These are phyloP conservation scores for Nephelium lappaceum DNA, from an alignment of 345 rosid genomes.

Conservation along the genomic window DNA sequence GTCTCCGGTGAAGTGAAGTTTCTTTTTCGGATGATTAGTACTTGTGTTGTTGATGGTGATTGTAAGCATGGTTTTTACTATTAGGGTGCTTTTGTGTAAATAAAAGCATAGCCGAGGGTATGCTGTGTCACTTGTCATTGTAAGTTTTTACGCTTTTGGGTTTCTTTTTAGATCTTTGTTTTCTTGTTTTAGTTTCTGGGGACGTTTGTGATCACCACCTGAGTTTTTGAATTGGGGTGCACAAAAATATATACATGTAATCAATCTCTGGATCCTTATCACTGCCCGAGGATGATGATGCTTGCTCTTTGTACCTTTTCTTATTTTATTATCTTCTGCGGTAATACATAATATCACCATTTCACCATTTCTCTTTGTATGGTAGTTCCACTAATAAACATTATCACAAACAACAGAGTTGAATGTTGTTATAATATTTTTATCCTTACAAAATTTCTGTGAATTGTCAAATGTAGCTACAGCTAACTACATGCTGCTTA, in stretches of 20 bases:
- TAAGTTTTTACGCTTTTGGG: constrained; percentile 7
- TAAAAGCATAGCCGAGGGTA: constrained; percentile 25
- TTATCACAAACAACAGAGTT: background rate
- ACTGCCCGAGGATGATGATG: background rate
- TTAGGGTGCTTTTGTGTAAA: constrained; percentile 16
- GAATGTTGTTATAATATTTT: background rate
- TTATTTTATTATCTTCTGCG: background rate
- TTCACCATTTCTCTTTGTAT: background rate
- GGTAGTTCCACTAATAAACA: too few species aligned
- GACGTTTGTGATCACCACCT: constrained; percentile 25
- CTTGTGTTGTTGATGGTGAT: background rate
- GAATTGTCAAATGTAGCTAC: background rate
- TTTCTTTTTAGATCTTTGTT: background rate
- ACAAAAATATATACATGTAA: background rate
- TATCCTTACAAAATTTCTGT: background rate
- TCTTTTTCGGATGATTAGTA: background rate
- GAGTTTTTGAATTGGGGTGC: constrained; percentile 42
- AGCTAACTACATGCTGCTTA: background rate
- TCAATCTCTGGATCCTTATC: background rate
- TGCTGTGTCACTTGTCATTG: constrained; percentile 17
- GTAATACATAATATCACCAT: background rate
- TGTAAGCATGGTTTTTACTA: background rate
- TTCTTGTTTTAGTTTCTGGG: background rate
- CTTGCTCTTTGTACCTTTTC: background rate
- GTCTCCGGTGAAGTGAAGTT: constrained; percentile 49